Evolutionary conservation across 2,329 filamentous ascomycete genomes (phyloP), one percentile per base, ranked within the genome.

Genomic region (Dendryphion nanum): DNA sequence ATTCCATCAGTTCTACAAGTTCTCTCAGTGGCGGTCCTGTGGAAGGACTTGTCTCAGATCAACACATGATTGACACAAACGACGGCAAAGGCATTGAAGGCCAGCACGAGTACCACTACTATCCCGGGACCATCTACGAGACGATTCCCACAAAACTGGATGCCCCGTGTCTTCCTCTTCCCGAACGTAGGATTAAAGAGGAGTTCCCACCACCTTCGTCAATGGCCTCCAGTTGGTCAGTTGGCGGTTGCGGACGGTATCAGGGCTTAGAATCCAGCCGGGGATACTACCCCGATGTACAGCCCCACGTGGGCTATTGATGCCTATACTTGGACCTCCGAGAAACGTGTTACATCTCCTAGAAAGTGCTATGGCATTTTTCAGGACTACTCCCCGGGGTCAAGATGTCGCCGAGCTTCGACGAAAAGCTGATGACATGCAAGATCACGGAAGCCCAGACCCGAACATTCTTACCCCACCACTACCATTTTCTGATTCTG

Each of bases 81-180:
- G 64, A 67, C 24, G 39, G 66, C 28, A 67, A 67, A 48, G 59
- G 66, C 41, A 68, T 71, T 30, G 68, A 72, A 17, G 53, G 57
- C 6, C 63, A 58, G 23, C 62, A 68, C 15, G 68, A 68, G 12
- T 75, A 75, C 46, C 66, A 67, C n/a, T 74, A 75, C 54, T 72
- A 67, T 24, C 69, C 71, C 1, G 55, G 58, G 3, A 56, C 70
- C 2, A 58, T 74, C 21, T 72, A 72, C 49, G 69, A 74, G 35
- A 57, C 49, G 4, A 51, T 68, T 5, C 58, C 55, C 4, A 12
- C 53, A 14, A 68, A 66, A 37, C 31, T 55, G 4, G 63, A 68
- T 34, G 39, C 40, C 14, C 45, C 51, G 6, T 40, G 39, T 2
- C 53, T 59, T 40, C 55, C 70, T 40, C 49, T 59, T 45, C 45